phyloP scores from a whole-genome alignment of 2,329 filamentous ascomycete species.

The Epichloe brachyelytri region DNA sequence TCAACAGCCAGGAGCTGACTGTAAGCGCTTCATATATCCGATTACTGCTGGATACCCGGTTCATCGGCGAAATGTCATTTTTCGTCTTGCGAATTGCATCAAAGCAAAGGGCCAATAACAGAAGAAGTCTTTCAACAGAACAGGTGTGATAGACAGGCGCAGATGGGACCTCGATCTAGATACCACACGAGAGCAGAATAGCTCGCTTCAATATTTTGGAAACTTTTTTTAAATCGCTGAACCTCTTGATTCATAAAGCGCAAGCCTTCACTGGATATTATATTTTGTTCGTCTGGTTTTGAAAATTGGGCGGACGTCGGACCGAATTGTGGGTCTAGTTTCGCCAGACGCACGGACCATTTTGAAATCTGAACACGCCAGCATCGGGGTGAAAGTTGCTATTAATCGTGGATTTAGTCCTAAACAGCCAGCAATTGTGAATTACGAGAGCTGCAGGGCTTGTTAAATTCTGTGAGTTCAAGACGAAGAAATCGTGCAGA shows the following conservation, averaged over 20 bases:
- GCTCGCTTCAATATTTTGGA: neutral
- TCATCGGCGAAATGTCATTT: slow-evolving; percentile 71
- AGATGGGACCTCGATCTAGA: neutral
- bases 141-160: neutral
- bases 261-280: too few species aligned
- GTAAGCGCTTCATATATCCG: neutral
- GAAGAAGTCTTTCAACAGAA: neutral
- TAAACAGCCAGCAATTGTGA: too few species aligned
- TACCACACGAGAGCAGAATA: neutral
- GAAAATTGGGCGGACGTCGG: neutral
- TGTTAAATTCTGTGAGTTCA: too few species aligned
- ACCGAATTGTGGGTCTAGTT: neutral
- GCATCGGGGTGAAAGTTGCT: too few species aligned
- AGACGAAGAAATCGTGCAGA: too few species aligned
- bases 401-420: too few species aligned
- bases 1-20: neutral
- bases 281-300: neutral
- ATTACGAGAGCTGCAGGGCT: too few species aligned
- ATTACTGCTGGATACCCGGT: neutral
- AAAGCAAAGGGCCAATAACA: neutral
- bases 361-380: neutral
- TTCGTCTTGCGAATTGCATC: slow-evolving; percentile 17
- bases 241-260: neutral
- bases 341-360: neutral
- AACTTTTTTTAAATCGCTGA: neutral